These are phyloP conservation scores for Cyphellophora europaea DNA, from an alignment of 2,329 filamentous ascomycete species.

Conservation along the genomic window DNA sequence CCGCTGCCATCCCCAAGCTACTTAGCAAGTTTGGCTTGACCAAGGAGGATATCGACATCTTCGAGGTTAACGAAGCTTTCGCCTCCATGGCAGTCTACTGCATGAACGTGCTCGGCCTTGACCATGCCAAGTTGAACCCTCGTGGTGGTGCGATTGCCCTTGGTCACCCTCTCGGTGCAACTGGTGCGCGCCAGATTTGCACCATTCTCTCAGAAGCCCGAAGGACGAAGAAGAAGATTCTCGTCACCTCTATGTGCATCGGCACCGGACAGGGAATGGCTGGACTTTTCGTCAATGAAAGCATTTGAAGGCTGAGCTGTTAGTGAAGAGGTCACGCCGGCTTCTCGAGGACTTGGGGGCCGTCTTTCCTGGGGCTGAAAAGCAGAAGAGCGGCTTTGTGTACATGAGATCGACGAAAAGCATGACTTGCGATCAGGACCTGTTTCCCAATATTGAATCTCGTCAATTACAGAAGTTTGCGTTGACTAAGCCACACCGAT, in stretches of 20 bases:
- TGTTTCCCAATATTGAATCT: too few relatives aligned
- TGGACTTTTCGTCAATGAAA: slow-evolving; percentile 57
- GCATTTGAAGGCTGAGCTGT: too few relatives aligned
- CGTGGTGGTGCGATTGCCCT: slow-evolving; percentile 88
- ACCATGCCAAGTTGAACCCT: slow-evolving; percentile 72
- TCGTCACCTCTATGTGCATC: slow-evolving; percentile 86
- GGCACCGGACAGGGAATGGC: slow-evolving; percentile 60
- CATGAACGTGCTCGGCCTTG: slow-evolving; percentile 55
- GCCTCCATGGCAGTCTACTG: slow-evolving; percentile 97
- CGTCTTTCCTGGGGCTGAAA: neutral
- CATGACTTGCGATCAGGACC: neutral
- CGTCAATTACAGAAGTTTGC: too few relatives aligned
- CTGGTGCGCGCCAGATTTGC: slow-evolving; percentile 80
- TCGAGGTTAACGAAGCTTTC: slow-evolving; percentile 97
- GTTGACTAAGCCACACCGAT: too few relatives aligned
- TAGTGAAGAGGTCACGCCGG: slow-evolving; percentile 3
- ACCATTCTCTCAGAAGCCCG: slow-evolving; percentile 81
- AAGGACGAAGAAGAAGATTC: slow-evolving; percentile 77
- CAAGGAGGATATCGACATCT: slow-evolving; percentile 74
- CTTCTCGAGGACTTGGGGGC: too few relatives aligned
- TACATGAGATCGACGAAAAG: neutral
- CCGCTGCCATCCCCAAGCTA: slow-evolving; percentile 65
- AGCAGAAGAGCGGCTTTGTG: neutral
- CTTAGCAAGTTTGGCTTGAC: slow-evolving; percentile 68
- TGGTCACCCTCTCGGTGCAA: slow-evolving; percentile 84